phyloP scores from a whole-genome alignment of 148 eudicot species.

The Vaccinium vitisidaea region DNA sequence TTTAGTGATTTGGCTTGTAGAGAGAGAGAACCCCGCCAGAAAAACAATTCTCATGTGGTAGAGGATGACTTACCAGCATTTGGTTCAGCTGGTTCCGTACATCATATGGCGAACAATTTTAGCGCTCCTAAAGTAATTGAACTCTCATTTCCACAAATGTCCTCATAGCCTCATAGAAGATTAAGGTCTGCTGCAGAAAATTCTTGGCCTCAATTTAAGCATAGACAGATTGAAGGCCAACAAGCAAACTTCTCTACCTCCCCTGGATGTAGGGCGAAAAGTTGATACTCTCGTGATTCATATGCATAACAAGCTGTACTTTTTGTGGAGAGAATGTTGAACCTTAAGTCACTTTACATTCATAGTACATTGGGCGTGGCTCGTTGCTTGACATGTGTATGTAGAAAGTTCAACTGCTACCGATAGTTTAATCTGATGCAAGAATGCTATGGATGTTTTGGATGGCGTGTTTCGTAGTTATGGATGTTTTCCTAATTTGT shows the following conservation, averaged over 20 bases:
- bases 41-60: too few relatives aligned
- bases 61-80: too few relatives aligned
- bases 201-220: constrained; percentile 66
- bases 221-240: constrained; percentile 48
- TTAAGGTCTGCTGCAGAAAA: constrained; percentile 23
- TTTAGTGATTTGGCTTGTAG: too few relatives aligned
- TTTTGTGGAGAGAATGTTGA: background rate
- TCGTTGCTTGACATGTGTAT: background rate
- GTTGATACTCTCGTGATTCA: background rate
- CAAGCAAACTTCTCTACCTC: constrained; percentile 30
- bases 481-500: too few relatives aligned
- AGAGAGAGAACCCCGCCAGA: too few relatives aligned
- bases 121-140: constrained; percentile 21
- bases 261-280: constrained; percentile 24
- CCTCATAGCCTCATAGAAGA: constrained; percentile 22
- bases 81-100: too few relatives aligned
- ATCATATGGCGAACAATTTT: constrained; percentile 18
- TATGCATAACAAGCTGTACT: background rate
- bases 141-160: constrained; percentile 13
- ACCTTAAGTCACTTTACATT: background rate
- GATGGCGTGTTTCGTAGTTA: too few relatives aligned
- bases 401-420: background rate
- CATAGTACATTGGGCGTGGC: background rate
- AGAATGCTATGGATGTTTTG: background rate
- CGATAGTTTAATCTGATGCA: constrained; percentile 4